Evolutionary conservation across 2,329 filamentous ascomycete species (phyloP), one percentile per base, ranked within the genome.

Genomic region (Cryphonectria carpinicola): DNA sequence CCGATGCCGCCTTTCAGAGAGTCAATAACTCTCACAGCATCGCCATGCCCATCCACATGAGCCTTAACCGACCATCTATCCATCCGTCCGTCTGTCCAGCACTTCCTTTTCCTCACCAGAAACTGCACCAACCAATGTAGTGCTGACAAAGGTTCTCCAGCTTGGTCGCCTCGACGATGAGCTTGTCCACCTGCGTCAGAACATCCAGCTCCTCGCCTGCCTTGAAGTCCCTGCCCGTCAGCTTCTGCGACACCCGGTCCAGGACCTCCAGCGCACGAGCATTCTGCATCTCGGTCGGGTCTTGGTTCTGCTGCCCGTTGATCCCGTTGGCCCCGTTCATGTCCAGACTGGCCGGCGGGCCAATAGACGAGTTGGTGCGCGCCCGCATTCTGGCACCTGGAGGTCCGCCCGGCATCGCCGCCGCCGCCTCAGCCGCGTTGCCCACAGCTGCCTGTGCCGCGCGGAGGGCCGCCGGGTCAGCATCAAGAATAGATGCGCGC

Each of bases 111-210:
- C 37, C 41, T 79, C 82, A 98, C 95, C 95, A 98, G 87, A 98
- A 98, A 82, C 93, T 97, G 83, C 95, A 98, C 95, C 95, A 98
- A 74, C 96, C 96, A 76, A 98, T 97, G 80, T 98, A 99, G 84
- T 98, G 96, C 85, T 98, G 96, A 80, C 96, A 99, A 73, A 99
- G 84, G 80, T 98, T 98, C 87, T 98, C 96, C 76, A 98, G 85
- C 78, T 96, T 98, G 8, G 96, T 99, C 32, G 96, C 96, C 84
- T 99, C 95, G 73, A 92, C 91, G 76, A 99, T 92, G 77, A 99
- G 84, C 81, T 97, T 95, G 81, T 97, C 95, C 6, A 99, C 97
- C 82, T 99, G 96, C 73, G 90, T 89, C 69, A 93, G 90, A 32
- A 97, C 90, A 70, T 90, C 91, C 73, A 99, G 86, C 82, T 98